Evolutionary conservation across 139 green algal species (phyloP).

Genomic region (Microglena sp.): DNA sequence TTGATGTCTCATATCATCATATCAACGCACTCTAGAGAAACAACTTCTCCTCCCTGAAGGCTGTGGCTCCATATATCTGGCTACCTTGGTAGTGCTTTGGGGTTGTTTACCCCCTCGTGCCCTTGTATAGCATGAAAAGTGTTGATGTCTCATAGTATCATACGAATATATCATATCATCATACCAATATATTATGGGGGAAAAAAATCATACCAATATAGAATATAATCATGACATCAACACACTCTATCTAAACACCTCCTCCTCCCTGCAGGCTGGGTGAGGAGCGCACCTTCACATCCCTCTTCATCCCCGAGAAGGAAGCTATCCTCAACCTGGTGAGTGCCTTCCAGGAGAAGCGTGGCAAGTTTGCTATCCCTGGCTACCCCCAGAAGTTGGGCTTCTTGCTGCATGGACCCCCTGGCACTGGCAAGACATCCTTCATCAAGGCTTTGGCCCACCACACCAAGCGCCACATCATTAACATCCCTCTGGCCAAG

Average conservation of each 20-base stretch:
- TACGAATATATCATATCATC: not conserved
- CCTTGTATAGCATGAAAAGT: too few species aligned
- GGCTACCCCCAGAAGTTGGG: slow-evolving; percentile 32
- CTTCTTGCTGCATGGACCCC: slow-evolving; percentile 39
- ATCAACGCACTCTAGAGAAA: too few species aligned
- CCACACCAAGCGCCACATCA: slow-evolving; percentile 35
- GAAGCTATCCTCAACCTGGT: slow-evolving; percentile 17
- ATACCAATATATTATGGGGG: not conserved
- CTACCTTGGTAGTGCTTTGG: too few species aligned
- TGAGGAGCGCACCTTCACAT: slow-evolving; percentile 30
- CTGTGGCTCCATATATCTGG: too few species aligned
- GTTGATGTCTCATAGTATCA: too few species aligned
- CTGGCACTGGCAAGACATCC: slow-evolving; percentile 30
- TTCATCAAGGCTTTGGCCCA: slow-evolving; percentile 47
- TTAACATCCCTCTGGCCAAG: slow-evolving; percentile 38
- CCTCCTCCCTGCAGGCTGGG: slow-evolving; percentile 16
- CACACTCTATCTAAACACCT: too few species aligned
- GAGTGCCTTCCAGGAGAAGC: slow-evolving; percentile 20
- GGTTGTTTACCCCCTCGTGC: too few species aligned
- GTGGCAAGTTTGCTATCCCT: slow-evolving; percentile 32
- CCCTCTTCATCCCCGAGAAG: slow-evolving; percentile 38
- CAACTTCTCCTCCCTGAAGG: too few species aligned
- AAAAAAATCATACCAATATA: too few species aligned
- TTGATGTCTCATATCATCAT: too few species aligned
- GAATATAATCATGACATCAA: too few species aligned